phyloP scores from a whole-genome alignment of 768 basidiomycete genomes.

The Mycena epipterygia region DNA sequence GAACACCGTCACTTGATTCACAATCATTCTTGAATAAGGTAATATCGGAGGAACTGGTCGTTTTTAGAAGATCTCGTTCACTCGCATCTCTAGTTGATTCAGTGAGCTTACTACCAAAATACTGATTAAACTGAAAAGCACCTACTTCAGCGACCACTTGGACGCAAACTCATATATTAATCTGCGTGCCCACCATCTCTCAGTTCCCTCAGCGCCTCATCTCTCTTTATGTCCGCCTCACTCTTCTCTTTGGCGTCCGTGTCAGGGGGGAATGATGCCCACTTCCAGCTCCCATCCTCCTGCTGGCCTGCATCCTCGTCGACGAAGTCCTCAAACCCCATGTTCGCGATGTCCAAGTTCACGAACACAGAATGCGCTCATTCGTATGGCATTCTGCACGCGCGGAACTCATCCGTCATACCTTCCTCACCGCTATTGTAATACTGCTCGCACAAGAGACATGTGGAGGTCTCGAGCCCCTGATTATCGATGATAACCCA shows the following conservation, averaged over 20 bases:
- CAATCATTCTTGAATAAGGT: too few relatives aligned
- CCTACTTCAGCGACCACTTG: too few relatives aligned
- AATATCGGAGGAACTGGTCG: too few relatives aligned
- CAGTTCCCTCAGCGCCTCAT: slow-evolving; percentile 1
- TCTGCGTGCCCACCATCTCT: slow-evolving; percentile 1
- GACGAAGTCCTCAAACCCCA: too few relatives aligned
- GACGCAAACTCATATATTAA: too few relatives aligned
- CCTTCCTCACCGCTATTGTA: slow-evolving; percentile 4
- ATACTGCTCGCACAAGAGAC: slow-evolving; percentile 21
- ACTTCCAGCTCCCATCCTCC: slow-evolving; percentile 24
- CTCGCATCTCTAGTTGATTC: too few relatives aligned
- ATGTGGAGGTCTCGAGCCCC: slow-evolving; percentile 29
- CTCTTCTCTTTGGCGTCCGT: background rate
- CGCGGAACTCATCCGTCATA: slow-evolving; percentile 11
- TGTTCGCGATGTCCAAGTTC: slow-evolving; percentile 18
- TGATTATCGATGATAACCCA: slow-evolving; percentile 27
- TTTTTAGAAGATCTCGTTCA: too few relatives aligned
- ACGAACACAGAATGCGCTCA: slow-evolving; percentile 8
- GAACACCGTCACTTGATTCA: too few relatives aligned
- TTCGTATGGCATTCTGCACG: slow-evolving; percentile 19
- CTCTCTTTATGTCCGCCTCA: background rate
- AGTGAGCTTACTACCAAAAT: too few relatives aligned
- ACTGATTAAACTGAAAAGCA: too few relatives aligned
- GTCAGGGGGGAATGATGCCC: slow-evolving; percentile 1
- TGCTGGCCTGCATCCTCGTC: slow-evolving; percentile 18